Base-by-base conservation (phyloP, 2,329 filamentous ascomycete species). In the Mycosphaerella sp. region DNA sequence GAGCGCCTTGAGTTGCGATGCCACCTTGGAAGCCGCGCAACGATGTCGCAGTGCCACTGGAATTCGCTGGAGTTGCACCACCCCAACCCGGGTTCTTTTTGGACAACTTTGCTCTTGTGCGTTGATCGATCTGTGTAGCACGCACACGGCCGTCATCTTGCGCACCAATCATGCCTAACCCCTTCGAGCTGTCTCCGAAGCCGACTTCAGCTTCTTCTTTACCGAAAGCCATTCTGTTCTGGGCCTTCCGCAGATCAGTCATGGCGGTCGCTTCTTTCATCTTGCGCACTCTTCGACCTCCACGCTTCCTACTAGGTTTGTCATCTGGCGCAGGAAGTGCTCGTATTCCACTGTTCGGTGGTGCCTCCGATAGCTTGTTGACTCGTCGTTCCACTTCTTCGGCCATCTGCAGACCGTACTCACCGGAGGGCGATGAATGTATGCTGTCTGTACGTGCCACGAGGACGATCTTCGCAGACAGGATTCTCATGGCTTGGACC, bases 81-180 rank as follows among this genome's bases (percentile, higher is more conserved):
- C 90, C 91, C 93, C 93, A 98, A 21, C 93, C 93, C 63, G 94
- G 90, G 71, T 91, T 94, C 74, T 95, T 96, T 68, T 90, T 90
- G 65, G 86, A 89, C 39, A 98, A 81, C 69, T 95, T 96, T 40
- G 93, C 93, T 51, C 88, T 82, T 3, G 93, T 98, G 53, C 91
- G 84, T 67, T 93, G 86, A 68, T 98, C 93, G 64, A 98, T 86
- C 70, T 96, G 90, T 44, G 87, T 78, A 30, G 84, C 85, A 51
- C 93, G 86, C 56, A 98, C 87, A 10, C 87, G 82, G n/a, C 93
- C 93, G 57, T 90, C 88, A 66, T 90, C 87, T 57, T 82, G 76
- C 64, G 89, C 84, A 0, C 93, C 93, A 57, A 98, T 90, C 93
- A 97, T 97, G 50, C 93, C 93, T 68, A 98, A 75, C 25, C 93